Conservation (phyloP, 805 yeast species). For the Sugiyamaella boreocaroliniensis region DNA sequence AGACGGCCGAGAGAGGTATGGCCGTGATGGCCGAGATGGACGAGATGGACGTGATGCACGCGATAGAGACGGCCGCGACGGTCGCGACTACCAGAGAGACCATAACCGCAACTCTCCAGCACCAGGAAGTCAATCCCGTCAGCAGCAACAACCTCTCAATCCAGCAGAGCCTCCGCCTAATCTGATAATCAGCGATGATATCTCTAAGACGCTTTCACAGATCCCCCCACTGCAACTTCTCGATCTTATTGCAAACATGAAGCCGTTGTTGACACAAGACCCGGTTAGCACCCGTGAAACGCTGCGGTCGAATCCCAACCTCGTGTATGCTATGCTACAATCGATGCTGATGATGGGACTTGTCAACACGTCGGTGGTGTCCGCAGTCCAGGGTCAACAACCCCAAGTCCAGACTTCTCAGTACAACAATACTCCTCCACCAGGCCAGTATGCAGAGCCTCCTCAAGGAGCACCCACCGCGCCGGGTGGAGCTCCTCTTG, state of each 20-base stretch:
- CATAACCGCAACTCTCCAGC: background rate
- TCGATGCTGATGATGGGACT: slow-evolving; percentile 42
- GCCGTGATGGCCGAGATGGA: slow-evolving; percentile 3
- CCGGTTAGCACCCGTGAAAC: slow-evolving; percentile 48
- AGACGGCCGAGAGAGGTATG: slow-evolving; percentile 8
- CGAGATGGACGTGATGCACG: slow-evolving; percentile 7
- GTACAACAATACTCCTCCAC: background rate
- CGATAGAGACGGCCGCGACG: too few relatives aligned
- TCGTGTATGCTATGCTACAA: slow-evolving; percentile 73
- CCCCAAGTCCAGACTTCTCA: slow-evolving; percentile 10
- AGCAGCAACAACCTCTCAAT: slow-evolving; percentile 12
- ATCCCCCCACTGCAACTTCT: slow-evolving; percentile 45
- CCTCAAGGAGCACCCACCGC: slow-evolving; percentile 16
- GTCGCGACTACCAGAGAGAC: background rate
- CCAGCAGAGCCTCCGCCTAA: slow-evolving; percentile 32
- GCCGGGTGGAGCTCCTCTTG: slow-evolving; percentile 31
- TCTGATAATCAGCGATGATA: slow-evolving; percentile 33
- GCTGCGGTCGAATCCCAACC: slow-evolving; percentile 58
- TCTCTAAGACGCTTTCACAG: slow-evolving; percentile 44
- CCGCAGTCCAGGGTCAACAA: slow-evolving; percentile 18
- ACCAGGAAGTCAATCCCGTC: slow-evolving; percentile 3
- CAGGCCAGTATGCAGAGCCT: slow-evolving; percentile 9
- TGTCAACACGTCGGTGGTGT: slow-evolving; percentile 26
- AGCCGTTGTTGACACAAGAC: slow-evolving; percentile 49
- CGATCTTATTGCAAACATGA: slow-evolving; percentile 48